Base-by-base conservation (phyloP, 148 eudicot genomes). In the Diospyros kaki region DNA sequence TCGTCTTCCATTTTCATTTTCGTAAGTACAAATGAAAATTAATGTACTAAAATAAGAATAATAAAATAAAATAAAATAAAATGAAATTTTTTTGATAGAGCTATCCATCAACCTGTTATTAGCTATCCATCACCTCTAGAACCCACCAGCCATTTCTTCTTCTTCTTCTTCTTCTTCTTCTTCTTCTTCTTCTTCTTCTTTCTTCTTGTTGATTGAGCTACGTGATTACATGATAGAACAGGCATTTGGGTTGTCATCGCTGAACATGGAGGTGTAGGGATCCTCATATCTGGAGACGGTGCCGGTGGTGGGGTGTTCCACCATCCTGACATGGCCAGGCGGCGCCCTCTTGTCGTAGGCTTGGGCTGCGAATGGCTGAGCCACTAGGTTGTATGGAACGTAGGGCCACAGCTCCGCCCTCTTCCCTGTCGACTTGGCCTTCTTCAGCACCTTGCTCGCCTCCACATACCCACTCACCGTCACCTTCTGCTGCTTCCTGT, bases 391-490 rank as follows among this genome's bases (percentile, higher is more conserved):
- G 81, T 93, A 93, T 3, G 98, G 94, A 45, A 93, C 92, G 73
- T 93, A 93, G 0, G 98, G 98, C 98, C 98, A 93, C n/a, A 93
- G 77, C 85, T 91, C 94, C 0, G 88, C 89, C 86, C 87, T 93
- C 69, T 93, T 93, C 69, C 98, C 96, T 68, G 97, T 93, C 45
- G 92, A 80, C 43, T 86, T 81, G 2, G 89, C 94, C 83, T 84
- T 85, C 86, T 88, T 87, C 56, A 93, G 74, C 66, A 93, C 92
- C 75, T 93, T 93, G 83, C 70, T 87, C 64, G 81, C 78, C n/a
- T 93, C 98, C 38, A 82, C 86, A 62, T 83, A 88, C 11, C 98
- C 96, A 66, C 83, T 85, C 9, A 91, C 98, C 18, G 85, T 93
- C 79, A 83, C 96, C 82, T 86, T 91, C 79, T 86, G 88, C 38